phyloP scores from a whole-genome alignment of 805 yeast genomes.

The Myxozyma melibiosi region DNA sequence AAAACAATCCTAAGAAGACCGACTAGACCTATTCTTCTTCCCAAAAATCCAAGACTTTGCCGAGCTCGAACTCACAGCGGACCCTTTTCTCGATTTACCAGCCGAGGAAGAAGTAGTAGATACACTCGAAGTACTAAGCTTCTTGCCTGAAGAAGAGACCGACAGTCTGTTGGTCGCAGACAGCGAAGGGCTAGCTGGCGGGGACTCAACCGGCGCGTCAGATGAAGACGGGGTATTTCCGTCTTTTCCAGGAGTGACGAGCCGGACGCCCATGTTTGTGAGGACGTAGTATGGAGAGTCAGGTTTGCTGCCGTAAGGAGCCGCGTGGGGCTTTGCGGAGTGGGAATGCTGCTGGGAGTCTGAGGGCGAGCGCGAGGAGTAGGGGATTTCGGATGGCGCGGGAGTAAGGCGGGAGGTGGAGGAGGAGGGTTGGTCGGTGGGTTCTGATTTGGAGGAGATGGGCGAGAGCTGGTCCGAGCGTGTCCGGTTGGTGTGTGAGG shows the following conservation, averaged over 20 bases:
- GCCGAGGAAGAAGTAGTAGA: background rate
- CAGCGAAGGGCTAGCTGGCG: background rate
- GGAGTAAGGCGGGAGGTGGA: background rate
- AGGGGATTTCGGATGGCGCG: slow-evolving; percentile 5
- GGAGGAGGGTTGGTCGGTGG: background rate
- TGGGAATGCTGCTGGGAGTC: slow-evolving; percentile 1
- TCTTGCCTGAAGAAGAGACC: background rate
- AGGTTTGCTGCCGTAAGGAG: slow-evolving; percentile 18
- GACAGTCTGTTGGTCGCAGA: background rate
- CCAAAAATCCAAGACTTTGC: background rate
- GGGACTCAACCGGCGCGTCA: background rate
- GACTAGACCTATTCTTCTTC: slow-evolving; percentile 8
- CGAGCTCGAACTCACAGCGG: background rate
- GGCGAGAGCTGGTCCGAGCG: too few relatives aligned
- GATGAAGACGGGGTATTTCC: background rate
- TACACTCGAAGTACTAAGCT: background rate
- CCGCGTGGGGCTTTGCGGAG: background rate
- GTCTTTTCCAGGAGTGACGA: slow-evolving; percentile 19
- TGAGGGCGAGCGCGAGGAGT: slow-evolving; percentile 4
- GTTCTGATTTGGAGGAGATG: background rate
- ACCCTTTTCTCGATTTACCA: background rate
- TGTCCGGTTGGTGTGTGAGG: background rate
- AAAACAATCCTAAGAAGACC: background rate
- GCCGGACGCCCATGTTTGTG: slow-evolving; percentile 22
- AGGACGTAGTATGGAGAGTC: slow-evolving; percentile 25